Conservation (phyloP, 768 basidiomycete species). For the Russula olivacea region DNA sequence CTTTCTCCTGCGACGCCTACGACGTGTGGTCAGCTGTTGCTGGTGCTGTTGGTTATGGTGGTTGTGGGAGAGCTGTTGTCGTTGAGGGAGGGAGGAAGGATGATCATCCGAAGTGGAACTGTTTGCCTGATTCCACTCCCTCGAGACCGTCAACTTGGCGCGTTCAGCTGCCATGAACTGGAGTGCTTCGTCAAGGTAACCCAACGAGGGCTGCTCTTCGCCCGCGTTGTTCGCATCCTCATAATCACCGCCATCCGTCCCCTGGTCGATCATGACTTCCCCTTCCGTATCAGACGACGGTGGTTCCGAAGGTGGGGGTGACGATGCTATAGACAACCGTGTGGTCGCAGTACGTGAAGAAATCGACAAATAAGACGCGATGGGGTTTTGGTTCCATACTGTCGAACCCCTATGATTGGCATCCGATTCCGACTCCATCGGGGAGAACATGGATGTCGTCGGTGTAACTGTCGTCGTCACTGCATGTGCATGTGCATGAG, state of each 20-base stretch:
- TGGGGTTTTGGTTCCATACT: slow-evolving; percentile 56
- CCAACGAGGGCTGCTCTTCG: slow-evolving; percentile 56
- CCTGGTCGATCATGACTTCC: slow-evolving; percentile 26
- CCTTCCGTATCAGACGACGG: slow-evolving; percentile 27
- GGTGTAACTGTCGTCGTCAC: slow-evolving; percentile 26
- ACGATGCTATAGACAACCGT: slow-evolving; percentile 21
- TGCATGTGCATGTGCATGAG: not conserved
- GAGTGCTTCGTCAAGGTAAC: slow-evolving; percentile 65
- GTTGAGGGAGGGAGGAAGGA: not conserved
- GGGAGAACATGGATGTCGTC: slow-evolving; percentile 32
- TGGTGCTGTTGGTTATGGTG: not conserved
- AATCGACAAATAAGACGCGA: slow-evolving; percentile 50
- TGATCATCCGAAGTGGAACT: slow-evolving; percentile 25
- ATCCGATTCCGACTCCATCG: slow-evolving; percentile 37
- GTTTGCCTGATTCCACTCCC: slow-evolving; percentile 22
- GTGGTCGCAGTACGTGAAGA: slow-evolving; percentile 28
- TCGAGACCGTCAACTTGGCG: slow-evolving; percentile 46
- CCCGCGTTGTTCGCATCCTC: slow-evolving; percentile 27
- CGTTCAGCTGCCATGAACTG: slow-evolving; percentile 72
- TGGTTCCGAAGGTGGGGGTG: slow-evolving; percentile 24
- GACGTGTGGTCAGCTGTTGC: slow-evolving; percentile 27
- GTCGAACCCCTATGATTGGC: slow-evolving; percentile 44
- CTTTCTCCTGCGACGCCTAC: slow-evolving; percentile 34
- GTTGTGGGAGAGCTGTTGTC: not conserved
- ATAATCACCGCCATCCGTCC: slow-evolving; percentile 21